Evolutionary conservation across 345 rosid species (phyloP).

Genomic region (Boechera stricta): DNA sequence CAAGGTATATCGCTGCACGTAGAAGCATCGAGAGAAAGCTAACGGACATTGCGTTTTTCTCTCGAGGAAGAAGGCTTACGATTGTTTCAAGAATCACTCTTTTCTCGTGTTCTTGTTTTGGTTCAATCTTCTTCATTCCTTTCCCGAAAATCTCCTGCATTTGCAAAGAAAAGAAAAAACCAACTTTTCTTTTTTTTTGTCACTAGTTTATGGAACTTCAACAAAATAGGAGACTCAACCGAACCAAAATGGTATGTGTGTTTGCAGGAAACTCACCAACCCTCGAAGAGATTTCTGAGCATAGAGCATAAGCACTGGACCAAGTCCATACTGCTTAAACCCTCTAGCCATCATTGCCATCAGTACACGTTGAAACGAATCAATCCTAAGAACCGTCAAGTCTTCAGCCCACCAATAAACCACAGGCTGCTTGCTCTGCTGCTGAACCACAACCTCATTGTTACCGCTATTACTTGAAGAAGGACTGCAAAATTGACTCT

Average conservation of each 20-base stretch:
- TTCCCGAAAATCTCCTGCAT: constrained; percentile 82
- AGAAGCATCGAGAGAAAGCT: constrained; percentile 92
- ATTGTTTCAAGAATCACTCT: constrained; percentile 87
- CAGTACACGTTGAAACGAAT: constrained; percentile 78
- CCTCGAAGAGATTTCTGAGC: constrained; percentile 95
- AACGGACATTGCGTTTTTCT: constrained; percentile 76
- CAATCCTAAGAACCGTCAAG: constrained; percentile 73
- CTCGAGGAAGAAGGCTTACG: constrained; percentile 88
- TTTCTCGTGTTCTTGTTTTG: constrained; percentile 80
- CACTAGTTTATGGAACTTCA: neutral
- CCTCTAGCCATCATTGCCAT: constrained; percentile 86
- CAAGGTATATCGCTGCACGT: constrained; percentile 81
- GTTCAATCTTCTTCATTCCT: constrained; percentile 79
- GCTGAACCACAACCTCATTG: constrained; percentile 44
- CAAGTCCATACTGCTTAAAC: constrained; percentile 82
- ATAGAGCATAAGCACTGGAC: constrained; percentile 92
- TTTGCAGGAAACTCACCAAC: constrained; percentile 67
- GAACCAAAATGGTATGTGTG: neutral
- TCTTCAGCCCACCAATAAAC: constrained; percentile 99
- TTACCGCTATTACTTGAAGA: constrained; percentile 53
- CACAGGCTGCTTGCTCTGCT: constrained; percentile 51
- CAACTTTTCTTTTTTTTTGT: neutral
- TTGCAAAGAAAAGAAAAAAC: neutral
- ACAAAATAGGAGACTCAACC: neutral
- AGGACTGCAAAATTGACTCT: constrained; percentile 59